Evolutionary conservation across 2,329 filamentous ascomycete genomes (phyloP).

Genomic region (Setomelanomma holmii): DNA sequence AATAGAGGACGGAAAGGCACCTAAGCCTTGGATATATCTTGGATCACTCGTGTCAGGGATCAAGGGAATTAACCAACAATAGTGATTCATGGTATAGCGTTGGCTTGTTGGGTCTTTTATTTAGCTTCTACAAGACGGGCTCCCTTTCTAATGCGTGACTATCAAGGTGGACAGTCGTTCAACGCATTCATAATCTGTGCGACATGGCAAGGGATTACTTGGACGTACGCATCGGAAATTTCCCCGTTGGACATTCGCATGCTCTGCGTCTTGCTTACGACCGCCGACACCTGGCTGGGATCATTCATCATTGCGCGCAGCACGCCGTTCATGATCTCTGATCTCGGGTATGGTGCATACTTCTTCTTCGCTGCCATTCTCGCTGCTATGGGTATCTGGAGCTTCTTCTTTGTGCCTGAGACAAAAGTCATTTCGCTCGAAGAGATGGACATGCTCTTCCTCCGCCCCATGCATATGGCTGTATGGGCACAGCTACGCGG

Average conservation of each 20-base stretch:
- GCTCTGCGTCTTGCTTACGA: conserved; percentile 49
- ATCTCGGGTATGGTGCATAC: conserved; percentile 48
- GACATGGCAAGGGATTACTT: conserved; percentile 53
- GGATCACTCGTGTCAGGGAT: no score
- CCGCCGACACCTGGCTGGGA: conserved; percentile 50
- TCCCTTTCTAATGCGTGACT: no score
- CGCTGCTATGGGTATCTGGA: conserved; percentile 39
- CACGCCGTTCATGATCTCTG: conserved; percentile 49
- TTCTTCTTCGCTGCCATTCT: conserved; percentile 48
- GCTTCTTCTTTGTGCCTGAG: conserved; percentile 43
- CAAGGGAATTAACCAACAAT: no score
- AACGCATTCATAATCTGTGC: conserved; percentile 62
- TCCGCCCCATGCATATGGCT: conserved; percentile 35
- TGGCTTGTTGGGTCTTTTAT: no score
- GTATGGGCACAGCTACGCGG: conserved; percentile 40
- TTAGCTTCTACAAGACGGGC: no score
- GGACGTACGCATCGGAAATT: conserved; percentile 59
- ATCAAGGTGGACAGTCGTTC: no score
- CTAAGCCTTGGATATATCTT: no score
- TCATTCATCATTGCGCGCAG: conserved; percentile 50
- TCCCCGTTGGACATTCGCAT: conserved; percentile 53
- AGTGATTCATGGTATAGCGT: no score
- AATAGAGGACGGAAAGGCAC: no score
- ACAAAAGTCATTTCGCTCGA: conserved; percentile 42
- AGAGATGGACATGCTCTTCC: conserved; percentile 42